Percentiles rank a stretch among this genome's conserved stretches.
Evolutionary conservation across 2,329 filamentous ascomycete species (phyloP).

Genomic region (Fusarium longipes): DNA sequence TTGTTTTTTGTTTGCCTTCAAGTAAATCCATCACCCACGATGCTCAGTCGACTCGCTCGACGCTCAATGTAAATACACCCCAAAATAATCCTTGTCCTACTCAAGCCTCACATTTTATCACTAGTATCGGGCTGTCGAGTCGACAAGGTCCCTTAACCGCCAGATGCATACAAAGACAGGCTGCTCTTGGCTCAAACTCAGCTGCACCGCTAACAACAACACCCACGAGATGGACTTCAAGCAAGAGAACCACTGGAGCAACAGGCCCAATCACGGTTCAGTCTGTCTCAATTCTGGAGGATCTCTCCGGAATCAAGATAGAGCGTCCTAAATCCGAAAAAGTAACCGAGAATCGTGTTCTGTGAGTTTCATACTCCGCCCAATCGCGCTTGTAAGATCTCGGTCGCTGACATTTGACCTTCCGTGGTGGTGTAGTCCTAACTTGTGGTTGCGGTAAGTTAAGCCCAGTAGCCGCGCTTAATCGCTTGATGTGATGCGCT

Average conservation of each 20-base stretch:
- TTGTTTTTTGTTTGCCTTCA: background rate
- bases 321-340: background rate
- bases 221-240: background rate
- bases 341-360: constrained; percentile 16
- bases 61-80: constrained; percentile 28
- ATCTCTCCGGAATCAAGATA: background rate
- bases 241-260: background rate
- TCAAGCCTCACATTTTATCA: constrained; percentile 20
- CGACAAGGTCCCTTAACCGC: constrained; percentile 15
- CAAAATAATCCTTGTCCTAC: background rate
- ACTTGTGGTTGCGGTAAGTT: constrained; percentile 48
- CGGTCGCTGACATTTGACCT: constrained; percentile 20
- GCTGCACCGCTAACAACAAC: background rate
- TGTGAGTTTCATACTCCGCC: constrained; percentile 33
- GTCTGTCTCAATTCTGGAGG: background rate
- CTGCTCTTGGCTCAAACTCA: constrained; percentile 5
- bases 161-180: constrained; percentile 10
- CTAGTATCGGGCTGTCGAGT: constrained; percentile 31
- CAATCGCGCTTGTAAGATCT: constrained; percentile 8
- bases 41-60: constrained; percentile 39
- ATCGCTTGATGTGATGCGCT: constrained; percentile 16
- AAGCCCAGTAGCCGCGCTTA: constrained; percentile 1
- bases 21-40: constrained; percentile 1
- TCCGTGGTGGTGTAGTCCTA: constrained; percentile 36
- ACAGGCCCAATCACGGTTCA: background rate